Base-by-base conservation (phyloP, 2,329 filamentous ascomycete species). In the Fusarium sp. region DNA sequence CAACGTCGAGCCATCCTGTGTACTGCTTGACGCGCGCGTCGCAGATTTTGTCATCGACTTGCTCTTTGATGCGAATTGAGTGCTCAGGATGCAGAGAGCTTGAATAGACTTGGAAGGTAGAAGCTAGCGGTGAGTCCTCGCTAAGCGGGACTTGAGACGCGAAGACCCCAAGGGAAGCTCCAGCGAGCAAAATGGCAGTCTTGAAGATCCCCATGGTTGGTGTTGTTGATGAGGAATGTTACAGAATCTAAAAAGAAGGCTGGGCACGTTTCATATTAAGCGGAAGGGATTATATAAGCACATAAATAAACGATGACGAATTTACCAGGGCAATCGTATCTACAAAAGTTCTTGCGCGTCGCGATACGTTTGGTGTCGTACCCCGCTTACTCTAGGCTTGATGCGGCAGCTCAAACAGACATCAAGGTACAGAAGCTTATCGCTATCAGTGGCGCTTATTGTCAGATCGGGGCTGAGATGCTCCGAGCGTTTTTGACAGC, bases 11-110 rank as follows among this genome's bases (percentile, higher is more conserved):
- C 71, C 70, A 72, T 1, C 71, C 71, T 0, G 70, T 72, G 30
- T 71, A 72, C 20, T 72, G 71, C 46, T 72, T 72, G 3, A 70
- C 66, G 1, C 62, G 67, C 2, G 70, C 68, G 8, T 72, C 61
- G 16, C 71, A 72, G 8, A 73, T 66, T 3, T 55, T 50, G 14
- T 54, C 18, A 7, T 66, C 58, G 2, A 55, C 40, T 34, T 72
- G 71, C 14, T 72, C 67, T 3, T 54, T 65, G 21, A 73, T 71
- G 13, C 71, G 71, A 13, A 72, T 62, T 2, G 70, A 60, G 16
- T 72, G 60, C 4, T 60, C 54, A 2, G 67, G 71, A 3, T 53
- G 60, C 1, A 66, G 12, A 2, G 61, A 60, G 11, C 63, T 66
- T 20, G 65, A 62, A 5, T 66, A 55, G 4, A 66, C 18, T 3